Evolutionary conservation across 1,284 basidiomycete species (phyloP), one percentile per base, ranked within the genome.

Genomic region (Hortiboletus rubellus): DNA sequence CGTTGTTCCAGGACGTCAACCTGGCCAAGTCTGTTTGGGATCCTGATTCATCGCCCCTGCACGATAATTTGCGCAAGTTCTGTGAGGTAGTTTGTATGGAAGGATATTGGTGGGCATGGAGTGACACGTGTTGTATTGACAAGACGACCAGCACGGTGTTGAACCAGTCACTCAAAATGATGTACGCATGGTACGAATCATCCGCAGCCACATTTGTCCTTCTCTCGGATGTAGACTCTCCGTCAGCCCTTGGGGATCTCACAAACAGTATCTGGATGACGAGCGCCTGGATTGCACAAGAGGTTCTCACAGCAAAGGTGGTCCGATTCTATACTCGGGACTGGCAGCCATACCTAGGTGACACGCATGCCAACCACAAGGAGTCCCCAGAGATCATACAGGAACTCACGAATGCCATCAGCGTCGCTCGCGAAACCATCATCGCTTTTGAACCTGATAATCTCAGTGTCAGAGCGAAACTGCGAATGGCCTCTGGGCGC

Each of bases 371-470:
- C 15, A 61, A 60, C 17, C 59, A 61, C 41, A 60, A 60, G 33
- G 33, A 55, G 0, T 62, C 63, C 11, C 33, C 30, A 1, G n/a
- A 24, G 40, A 62, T 62, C 18, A 48, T 66, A 48, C 44, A 52
- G 27, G 63, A 67, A 18, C 64, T 68, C 5, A 27, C 51, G 7
- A 34, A 62, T 12, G 49, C 62, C 12, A 42, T 61, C 18, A 34
- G 37, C 1, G 8, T 62, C 11, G 8, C 52, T 22, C 42, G 31
- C 4, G 12, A 49, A 27, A 61, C 48, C 5, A 54, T 66, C n/a
- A 3, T 17, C 0, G 5, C 27, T 17, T 64, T 66, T 18, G 27
- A 55, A 14, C 65, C 63, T 0, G 41, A 59, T 4, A 22, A 41
- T 33, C 61, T 54, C 42, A 46, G 49, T 1, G 40, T 57, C 30